These are phyloP conservation scores for Geosiphon pyriformis DNA, from an alignment of 192 early-diverging fungal genomes.

Conservation along the genomic window DNA sequence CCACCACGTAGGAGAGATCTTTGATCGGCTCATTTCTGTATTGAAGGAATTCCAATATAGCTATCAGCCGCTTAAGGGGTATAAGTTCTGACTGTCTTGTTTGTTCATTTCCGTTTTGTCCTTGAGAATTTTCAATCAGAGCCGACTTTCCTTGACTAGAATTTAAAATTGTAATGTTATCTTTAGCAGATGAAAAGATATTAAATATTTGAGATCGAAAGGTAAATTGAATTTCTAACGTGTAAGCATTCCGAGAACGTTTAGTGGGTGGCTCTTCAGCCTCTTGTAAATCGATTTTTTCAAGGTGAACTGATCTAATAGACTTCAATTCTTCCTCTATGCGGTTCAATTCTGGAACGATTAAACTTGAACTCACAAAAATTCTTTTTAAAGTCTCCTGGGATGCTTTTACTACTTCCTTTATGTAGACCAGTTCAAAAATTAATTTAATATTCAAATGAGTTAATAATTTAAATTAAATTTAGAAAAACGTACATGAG, in stretches of 20 bases:
- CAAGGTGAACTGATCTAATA: background rate
- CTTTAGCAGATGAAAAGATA: too few species aligned
- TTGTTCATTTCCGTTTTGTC: background rate
- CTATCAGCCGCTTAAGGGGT: slow-evolving; percentile 51
- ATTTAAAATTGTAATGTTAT: too few species aligned
- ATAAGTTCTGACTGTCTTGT: slow-evolving; percentile 6
- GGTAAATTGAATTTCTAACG: too few species aligned
- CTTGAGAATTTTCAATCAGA: background rate
- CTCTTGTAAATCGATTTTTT: background rate
- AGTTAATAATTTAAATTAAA: too few species aligned
- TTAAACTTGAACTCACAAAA: background rate
- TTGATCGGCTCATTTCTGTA: slow-evolving; percentile 43
- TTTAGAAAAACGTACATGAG: background rate
- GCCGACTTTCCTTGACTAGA: too few species aligned
- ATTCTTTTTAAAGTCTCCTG: background rate
- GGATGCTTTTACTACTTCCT: background rate
- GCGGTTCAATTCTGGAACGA: background rate
- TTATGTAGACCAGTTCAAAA: too few species aligned
- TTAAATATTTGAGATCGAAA: too few species aligned
- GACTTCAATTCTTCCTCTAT: background rate
- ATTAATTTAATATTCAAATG: too few species aligned
- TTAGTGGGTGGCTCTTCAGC: background rate
- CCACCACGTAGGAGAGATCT: slow-evolving; percentile 49
- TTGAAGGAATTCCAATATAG: slow-evolving; percentile 74
- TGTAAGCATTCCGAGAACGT: background rate